These are phyloP conservation scores for Psilocybe mexicana DNA, from an alignment of 1,284 basidiomycete species.

Conservation along the genomic window DNA sequence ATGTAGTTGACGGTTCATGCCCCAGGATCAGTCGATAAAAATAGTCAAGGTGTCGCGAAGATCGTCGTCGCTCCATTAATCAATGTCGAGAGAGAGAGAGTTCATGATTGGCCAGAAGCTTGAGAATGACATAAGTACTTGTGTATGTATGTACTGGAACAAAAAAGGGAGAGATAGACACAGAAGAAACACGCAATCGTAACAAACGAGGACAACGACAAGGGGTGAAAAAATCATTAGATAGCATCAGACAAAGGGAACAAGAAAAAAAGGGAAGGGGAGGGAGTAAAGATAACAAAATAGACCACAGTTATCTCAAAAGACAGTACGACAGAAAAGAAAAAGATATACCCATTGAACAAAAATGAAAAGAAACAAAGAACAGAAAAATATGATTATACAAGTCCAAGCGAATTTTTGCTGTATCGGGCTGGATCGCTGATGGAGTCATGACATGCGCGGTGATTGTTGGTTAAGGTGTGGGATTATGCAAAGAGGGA, in stretches of 20 bases:
- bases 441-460: slow-evolving; percentile 12
- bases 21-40: neutral
- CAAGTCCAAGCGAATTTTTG: slow-evolving; percentile 32
- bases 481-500: slow-evolving; percentile 7
- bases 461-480: slow-evolving; percentile 5
- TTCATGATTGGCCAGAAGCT: slow-evolving; percentile 11
- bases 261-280: slow-evolving; percentile 18
- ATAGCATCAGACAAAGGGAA: slow-evolving; percentile 27
- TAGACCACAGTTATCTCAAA: slow-evolving; percentile 17
- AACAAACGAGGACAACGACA: slow-evolving; percentile 13
- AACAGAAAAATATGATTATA: slow-evolving; percentile 32
- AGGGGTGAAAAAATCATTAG: slow-evolving; percentile 26
- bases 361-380: slow-evolving; percentile 11
- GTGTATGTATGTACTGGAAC: slow-evolving; percentile 15
- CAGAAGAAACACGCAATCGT: neutral
- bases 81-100: neutral
- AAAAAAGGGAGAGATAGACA: slow-evolving; percentile 6
- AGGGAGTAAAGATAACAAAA: slow-evolving; percentile 17
- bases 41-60: neutral
- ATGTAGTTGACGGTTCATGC: neutral
- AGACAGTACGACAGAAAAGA: slow-evolving; percentile 28
- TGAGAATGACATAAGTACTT: slow-evolving; percentile 11
- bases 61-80: neutral
- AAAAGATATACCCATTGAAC: slow-evolving; percentile 27
- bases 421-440: slow-evolving; percentile 19